phyloP scores from a whole-genome alignment of 73 alveolate genomes.

The Paramecium tetraurelia region DNA sequence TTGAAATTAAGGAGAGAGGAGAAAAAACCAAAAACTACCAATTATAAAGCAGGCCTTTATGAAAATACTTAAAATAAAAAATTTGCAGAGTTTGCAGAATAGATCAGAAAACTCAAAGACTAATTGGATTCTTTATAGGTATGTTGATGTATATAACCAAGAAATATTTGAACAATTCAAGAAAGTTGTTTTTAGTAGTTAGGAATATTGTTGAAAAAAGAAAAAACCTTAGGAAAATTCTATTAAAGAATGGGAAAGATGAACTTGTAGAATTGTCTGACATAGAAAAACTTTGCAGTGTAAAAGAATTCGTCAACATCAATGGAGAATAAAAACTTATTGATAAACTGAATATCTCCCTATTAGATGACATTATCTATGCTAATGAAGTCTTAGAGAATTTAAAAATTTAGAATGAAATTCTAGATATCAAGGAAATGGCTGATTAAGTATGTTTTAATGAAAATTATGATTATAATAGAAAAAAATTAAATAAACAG shows the following conservation, averaged over 20 bases:
- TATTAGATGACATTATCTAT: background rate
- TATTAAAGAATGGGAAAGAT: background rate
- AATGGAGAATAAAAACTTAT: background rate
- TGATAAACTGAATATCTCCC: background rate
- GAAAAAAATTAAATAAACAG: background rate
- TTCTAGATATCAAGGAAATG: background rate
- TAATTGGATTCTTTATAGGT: background rate
- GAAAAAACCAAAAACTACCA: background rate
- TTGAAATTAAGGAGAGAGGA: background rate
- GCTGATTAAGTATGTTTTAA: background rate
- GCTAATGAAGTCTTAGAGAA: background rate
- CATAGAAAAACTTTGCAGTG: background rate
- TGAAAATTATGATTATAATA: background rate
- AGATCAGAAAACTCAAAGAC: background rate
- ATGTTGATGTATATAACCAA: background rate
- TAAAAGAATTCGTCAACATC: background rate
- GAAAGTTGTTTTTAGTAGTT: background rate
- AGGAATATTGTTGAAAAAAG: background rate
- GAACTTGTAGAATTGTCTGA: background rate
- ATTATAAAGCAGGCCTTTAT: background rate
- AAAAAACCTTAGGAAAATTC: background rate
- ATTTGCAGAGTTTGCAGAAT: background rate
- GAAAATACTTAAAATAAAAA: background rate
- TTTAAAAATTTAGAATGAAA: background rate
- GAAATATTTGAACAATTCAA: background rate